phyloP scores from a whole-genome alignment of 305 asterid species.

The Galium porrigens region DNA sequence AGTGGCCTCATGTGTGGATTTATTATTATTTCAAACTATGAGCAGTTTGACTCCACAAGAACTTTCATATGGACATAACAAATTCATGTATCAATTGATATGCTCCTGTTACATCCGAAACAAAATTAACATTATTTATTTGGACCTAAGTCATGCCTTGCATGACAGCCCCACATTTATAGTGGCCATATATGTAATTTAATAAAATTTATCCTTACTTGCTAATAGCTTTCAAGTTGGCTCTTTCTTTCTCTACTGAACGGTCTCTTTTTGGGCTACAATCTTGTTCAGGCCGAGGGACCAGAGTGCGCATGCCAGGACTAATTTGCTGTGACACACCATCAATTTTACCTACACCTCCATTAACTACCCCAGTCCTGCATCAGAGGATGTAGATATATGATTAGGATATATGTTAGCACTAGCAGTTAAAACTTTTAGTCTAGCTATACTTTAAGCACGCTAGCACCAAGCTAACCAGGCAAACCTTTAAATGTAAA shows the following conservation, averaged over 20 bases:
- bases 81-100: background rate
- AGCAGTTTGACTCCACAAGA: background rate
- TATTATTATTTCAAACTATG: background rate
- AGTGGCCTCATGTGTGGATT: background rate
- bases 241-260: constrained; percentile 56
- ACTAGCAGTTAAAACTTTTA: constrained; percentile 4
- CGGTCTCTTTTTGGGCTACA: constrained; percentile 63
- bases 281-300: constrained; percentile 57
- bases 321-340: constrained; percentile 39
- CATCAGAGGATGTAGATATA: constrained; percentile 16
- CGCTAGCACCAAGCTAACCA: background rate
- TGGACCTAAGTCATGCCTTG: background rate
- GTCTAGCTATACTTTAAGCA: constrained; percentile 1
- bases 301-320: constrained; percentile 52
- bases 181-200: constrained; percentile 7
- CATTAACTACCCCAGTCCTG: constrained; percentile 59
- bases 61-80: background rate
- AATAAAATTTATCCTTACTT: constrained; percentile 35
- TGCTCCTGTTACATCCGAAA: background rate
- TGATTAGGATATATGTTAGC: background rate
- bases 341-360: constrained; percentile 59
- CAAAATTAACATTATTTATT: background rate
- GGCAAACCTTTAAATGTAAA: background rate
- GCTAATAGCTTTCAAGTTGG: constrained; percentile 54
- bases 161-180: constrained; percentile 3